Base-by-base conservation (phyloP, 768 basidiomycete species). In the Chalciporus pseudorubinellus region DNA sequence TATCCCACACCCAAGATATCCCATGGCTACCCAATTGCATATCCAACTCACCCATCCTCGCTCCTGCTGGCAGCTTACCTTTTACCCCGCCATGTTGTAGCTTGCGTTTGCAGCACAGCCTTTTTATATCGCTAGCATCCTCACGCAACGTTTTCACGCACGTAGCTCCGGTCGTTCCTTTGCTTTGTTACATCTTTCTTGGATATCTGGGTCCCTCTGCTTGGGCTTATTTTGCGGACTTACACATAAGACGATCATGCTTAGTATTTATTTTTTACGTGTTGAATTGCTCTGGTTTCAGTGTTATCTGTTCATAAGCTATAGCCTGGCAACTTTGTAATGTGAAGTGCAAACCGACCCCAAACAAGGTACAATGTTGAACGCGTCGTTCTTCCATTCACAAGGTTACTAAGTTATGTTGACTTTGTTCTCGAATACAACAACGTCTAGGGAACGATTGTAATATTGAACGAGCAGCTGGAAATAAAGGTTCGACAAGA, bases 361-460 rank as follows among this genome's bases (percentile, higher is more conserved):
- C 29, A 31, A 31, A 31, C 29, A 31, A 31, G 12, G 29, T 31
- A 31, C 29, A 31, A 31, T 31, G 10, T 11, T 31, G 6, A 31
- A 31, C 6, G 13, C 29, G 29, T 31, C 10, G 29, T 11, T 6
- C 29, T 31, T 31, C 29, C 34, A 6, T n/a, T 36, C 3, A 3
- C 3, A 8, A 36, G 40, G 51, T 47, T 47, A 31, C 54, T 48
- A 57, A 56, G 54, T n/a, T 14, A 57, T 57, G 54, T n/a, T 14
- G 40, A 31, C 53, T 14, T 56, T 56, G 55, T 57, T 46, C n/a
- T 51, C 14, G 33, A 51, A 34, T 50, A 57, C 56, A 57, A 57
- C 40, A 13, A 45, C 39, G 24, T 11, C 21, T 22, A 39, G 34
- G 34, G 10, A 16, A 36, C 34, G 34, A 4, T 36, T 8, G 6